Evolutionary conservation across 345 rosid genomes (phyloP).

Genomic region (Clarkia xantiana): DNA sequence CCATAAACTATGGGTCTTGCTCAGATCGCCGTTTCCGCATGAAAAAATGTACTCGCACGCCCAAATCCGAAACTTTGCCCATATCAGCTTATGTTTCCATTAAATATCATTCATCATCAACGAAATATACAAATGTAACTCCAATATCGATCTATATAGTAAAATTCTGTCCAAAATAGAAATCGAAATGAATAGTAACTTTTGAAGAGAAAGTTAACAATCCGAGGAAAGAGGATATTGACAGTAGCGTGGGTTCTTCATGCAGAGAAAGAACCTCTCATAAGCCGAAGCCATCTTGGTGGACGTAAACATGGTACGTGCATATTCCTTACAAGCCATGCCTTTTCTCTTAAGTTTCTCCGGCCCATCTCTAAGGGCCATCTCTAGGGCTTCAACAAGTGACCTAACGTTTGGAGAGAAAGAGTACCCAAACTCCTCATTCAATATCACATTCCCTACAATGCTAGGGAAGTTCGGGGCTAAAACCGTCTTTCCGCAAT

Average conservation of each 20-base stretch:
- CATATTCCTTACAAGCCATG: constrained; percentile 26
- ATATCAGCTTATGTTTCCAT: no score
- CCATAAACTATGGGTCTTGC: no score
- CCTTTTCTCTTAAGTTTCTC: constrained; percentile 36
- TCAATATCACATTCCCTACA: constrained; percentile 44
- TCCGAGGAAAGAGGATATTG: constrained; percentile 49
- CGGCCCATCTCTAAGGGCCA: constrained; percentile 34
- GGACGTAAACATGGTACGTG: constrained; percentile 44
- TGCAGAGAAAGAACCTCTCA: constrained; percentile 66
- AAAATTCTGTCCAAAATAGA: no score
- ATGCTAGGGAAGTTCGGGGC: constrained; percentile 59
- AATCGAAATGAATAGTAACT: no score
- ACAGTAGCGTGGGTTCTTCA: constrained; percentile 45
- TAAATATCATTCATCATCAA: no score
- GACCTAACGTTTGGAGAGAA: constrained; percentile 62
- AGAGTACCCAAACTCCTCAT: constrained; percentile 39
- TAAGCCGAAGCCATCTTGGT: constrained; percentile 59
- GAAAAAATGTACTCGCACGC: no score
- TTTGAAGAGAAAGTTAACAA: no score
- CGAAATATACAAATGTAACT: no score
- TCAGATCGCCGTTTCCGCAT: no score
- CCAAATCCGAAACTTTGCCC: no score
- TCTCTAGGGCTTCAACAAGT: constrained; percentile 36
- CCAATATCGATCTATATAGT: no score
- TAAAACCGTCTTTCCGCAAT: constrained; percentile 56